Evolutionary conservation across 768 basidiomycete genomes (phyloP).

Genomic region (Lyophyllum shimeji): DNA sequence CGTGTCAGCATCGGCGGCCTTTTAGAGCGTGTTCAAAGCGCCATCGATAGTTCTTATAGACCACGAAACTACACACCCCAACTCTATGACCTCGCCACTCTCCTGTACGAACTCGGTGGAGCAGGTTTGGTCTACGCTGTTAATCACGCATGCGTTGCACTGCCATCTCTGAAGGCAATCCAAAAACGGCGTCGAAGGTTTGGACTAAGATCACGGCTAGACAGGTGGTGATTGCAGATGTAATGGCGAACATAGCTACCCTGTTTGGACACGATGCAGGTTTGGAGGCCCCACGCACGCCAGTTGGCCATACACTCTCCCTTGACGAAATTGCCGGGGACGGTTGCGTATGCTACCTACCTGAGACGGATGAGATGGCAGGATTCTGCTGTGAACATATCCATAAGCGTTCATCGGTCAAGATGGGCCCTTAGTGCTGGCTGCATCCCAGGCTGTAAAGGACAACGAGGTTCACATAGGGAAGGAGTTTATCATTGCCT

Average conservation of each 20-base stretch:
- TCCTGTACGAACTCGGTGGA: constrained; percentile 27
- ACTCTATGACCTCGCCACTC: constrained; percentile 23
- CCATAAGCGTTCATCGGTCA: constrained; percentile 8
- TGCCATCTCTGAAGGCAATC: constrained; percentile 22
- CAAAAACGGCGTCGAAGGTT: constrained; percentile 13
- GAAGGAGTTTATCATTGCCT: constrained; percentile 26
- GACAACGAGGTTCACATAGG: constrained; percentile 25
- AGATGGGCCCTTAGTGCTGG: constrained; percentile 18
- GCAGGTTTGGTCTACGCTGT: constrained; percentile 26
- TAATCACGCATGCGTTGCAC: constrained; percentile 20
- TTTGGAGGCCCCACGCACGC: not conserved
- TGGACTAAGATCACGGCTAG: constrained; percentile 18
- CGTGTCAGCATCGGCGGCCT: constrained; percentile 17
- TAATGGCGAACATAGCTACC: constrained; percentile 25
- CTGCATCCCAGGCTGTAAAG: constrained; percentile 15
- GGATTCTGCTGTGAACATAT: constrained; percentile 28
- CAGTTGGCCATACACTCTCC: constrained; percentile 17
- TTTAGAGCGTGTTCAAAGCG: constrained; percentile 14
- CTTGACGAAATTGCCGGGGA: constrained; percentile 29
- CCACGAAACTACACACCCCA: constrained; percentile 19
- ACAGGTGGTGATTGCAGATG: constrained; percentile 10
- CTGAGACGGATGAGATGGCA: constrained; percentile 21
- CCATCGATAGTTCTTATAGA: constrained; percentile 18
- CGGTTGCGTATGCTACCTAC: constrained; percentile 20
- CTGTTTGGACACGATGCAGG: constrained; percentile 14